These are phyloP conservation scores for Auricularia sp. DNA, from an alignment of 768 basidiomycete genomes.

Conservation along the genomic window DNA sequence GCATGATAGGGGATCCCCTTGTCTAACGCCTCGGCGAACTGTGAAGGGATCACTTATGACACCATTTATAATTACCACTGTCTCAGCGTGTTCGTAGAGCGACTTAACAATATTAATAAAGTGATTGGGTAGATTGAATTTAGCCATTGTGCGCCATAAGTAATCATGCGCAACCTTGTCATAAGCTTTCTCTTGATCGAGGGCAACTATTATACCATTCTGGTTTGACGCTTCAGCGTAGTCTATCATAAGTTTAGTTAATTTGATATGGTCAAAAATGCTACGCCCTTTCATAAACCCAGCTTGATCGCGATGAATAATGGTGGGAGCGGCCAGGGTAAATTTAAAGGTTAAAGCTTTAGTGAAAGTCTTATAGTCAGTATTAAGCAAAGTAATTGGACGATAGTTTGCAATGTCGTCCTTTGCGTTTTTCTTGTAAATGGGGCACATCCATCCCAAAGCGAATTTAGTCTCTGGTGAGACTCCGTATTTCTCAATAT, in stretches of 20 bases:
- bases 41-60: slow-evolving; percentile 16
- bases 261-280: slow-evolving; percentile 25
- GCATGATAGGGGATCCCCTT: too few relatives aligned
- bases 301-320: slow-evolving; percentile 29
- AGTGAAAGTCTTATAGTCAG: slow-evolving; percentile 25
- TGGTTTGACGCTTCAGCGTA: slow-evolving; percentile 11
- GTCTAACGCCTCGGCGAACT: slow-evolving; percentile 6
- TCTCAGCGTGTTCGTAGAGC: slow-evolving; percentile 24
- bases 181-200: slow-evolving; percentile 16
- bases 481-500: slow-evolving; percentile 27
- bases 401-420: slow-evolving; percentile 12
- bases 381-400: slow-evolving; percentile 19
- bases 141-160: slow-evolving; percentile 10
- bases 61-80: slow-evolving; percentile 26
- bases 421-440: slow-evolving; percentile 31
- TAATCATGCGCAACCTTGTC: slow-evolving; percentile 14
- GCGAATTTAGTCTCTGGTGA: slow-evolving; percentile 12
- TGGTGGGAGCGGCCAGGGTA: neutral
- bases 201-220: slow-evolving; percentile 11
- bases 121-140: slow-evolving; percentile 3
- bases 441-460: slow-evolving; percentile 25
- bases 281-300: slow-evolving; percentile 27
- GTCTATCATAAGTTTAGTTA: slow-evolving; percentile 14
- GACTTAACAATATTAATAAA: slow-evolving; percentile 18
- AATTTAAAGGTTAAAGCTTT: slow-evolving; percentile 17